Percentiles rank a stretch among this genome's conserved stretches.
phyloP scores from a whole-genome alignment of 1,139 yeast genomes.

The Yamadazyma buinensis region DNA sequence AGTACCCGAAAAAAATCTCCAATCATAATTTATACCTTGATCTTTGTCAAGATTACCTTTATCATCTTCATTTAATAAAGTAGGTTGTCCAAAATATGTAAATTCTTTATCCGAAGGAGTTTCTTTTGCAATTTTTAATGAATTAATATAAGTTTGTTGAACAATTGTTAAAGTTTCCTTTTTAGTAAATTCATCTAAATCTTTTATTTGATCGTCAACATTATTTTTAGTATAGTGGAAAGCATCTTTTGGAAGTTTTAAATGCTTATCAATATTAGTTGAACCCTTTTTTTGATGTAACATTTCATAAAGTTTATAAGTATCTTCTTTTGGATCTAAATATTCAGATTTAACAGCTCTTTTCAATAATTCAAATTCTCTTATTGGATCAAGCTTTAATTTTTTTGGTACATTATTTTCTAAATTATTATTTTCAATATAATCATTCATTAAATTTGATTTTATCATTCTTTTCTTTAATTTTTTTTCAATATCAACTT shows the following conservation, averaged over 20 bases:
- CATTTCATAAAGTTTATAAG: slow-evolving; percentile 15
- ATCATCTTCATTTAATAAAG: slow-evolving; percentile 14
- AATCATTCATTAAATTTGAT: slow-evolving; percentile 22
- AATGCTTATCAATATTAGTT: slow-evolving; percentile 1
- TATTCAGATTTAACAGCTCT: slow-evolving; percentile 8
- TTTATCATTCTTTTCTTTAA: slow-evolving; percentile 20
- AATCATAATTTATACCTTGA: slow-evolving; percentile 61
- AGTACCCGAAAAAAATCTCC: slow-evolving; percentile 61
- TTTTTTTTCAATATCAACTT: slow-evolving; percentile 18
- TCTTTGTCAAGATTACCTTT: slow-evolving; percentile 15
- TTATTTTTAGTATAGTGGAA: slow-evolving; percentile 17
- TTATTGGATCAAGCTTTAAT: slow-evolving; percentile 16
- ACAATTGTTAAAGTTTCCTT: slow-evolving; percentile 6
- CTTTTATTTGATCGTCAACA: slow-evolving; percentile 16
- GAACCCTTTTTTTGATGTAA: slow-evolving; percentile 12
- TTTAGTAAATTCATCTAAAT: slow-evolving; percentile 13
- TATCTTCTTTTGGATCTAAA: slow-evolving; percentile 15
- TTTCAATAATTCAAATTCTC: slow-evolving; percentile 15
- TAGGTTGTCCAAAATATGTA: slow-evolving; percentile 21
- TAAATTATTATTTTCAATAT: slow-evolving; percentile 14
- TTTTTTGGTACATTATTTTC: slow-evolving; percentile 11
- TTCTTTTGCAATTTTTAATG: slow-evolving; percentile 18
- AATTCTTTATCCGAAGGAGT: slow-evolving; percentile 17
- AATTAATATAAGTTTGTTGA: slow-evolving; percentile 18
- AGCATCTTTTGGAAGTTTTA: slow-evolving; percentile 15